Conservation (phyloP, 768 basidiomycete genomes). For the Gymnopilus dilepis region DNA sequence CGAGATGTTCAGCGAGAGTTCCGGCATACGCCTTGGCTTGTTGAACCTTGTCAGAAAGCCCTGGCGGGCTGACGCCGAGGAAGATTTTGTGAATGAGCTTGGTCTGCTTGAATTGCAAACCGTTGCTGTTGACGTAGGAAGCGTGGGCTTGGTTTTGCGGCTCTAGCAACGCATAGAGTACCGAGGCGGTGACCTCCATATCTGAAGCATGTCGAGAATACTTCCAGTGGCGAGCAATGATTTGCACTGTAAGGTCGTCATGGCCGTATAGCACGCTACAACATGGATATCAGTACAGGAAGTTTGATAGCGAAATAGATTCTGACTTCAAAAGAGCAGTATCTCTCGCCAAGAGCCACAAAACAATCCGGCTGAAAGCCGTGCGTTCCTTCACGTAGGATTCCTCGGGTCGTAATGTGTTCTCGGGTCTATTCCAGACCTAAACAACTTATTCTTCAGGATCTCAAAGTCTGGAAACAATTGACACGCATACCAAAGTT, state of each 20-base stretch:
- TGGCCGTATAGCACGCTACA: not conserved
- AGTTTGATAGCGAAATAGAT: not conserved
- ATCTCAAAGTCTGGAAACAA: not conserved
- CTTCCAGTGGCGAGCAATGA: not conserved
- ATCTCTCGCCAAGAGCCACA: not conserved
- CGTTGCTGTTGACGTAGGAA: not conserved
- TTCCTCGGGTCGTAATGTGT: not conserved
- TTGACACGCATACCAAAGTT: not conserved
- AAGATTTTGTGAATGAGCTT: slow-evolving; percentile 11
- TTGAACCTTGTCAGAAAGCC: not conserved
- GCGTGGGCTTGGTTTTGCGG: not conserved
- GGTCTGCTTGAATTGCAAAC: not conserved
- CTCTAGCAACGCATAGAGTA: not conserved
- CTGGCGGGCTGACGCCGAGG: not conserved
- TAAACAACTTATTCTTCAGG: not conserved
- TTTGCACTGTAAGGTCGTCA: not conserved
- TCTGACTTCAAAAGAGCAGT: not conserved
- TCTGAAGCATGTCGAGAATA: not conserved
- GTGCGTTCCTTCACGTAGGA: not conserved
- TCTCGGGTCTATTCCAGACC: not conserved
- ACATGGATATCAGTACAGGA: not conserved
- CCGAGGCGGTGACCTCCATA: not conserved
- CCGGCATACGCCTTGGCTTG: slow-evolving; percentile 6
- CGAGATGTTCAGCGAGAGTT: slow-evolving; percentile 7
- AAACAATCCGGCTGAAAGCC: not conserved